Evolutionary conservation across 495 filamentous ascomycete genomes (phyloP), one percentile per base, ranked within the genome.

Genomic region (Aspergillus diversus): DNA sequence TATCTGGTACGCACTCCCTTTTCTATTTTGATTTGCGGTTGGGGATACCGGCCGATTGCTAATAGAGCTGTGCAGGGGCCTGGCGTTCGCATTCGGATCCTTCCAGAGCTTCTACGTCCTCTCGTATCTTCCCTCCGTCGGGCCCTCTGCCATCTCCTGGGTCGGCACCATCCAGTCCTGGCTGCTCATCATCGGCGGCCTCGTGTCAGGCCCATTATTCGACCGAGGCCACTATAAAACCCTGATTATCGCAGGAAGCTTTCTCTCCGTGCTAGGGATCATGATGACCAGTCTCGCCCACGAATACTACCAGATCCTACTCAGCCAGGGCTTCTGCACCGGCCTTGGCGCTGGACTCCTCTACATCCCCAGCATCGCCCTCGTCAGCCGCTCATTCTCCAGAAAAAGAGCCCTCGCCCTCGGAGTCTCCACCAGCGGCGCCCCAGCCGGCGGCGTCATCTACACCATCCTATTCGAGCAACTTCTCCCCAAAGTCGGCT

Each of bases 381-480:
- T 82, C n/a, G 61, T 83, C 4, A 63, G 73, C 8, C 70, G 67
- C 0, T 78, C 71, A 34, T 86, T 84, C 63, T 61, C 46, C 63
- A 57, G 27, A 59, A 70, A 62, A 63, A 59, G 63, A 59, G 79
- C 50, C 31, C 32, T 86, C n/a, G 80, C 83, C 0, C 68, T 77
- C 2, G 85, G 84, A 3, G 63, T 84, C 5, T 65, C 75, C 4
- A 62, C 76, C 1, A 73, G 73, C 6, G 75, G 83, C 6, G 75
- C 78, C 6, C 73, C 72, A 5, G 21, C 71, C 33, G 84, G 84
- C 7, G 82, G 84, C 4, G 73, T 85, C 43, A 77, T 86, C 32
- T 85, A 84, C 61, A 80, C 83, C 0, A 79, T 85, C 50, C 67
- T 83, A 35, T 80, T 86, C 63, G 70, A 82, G 48, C 71, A 72